A percentile compares a stretch with the other conserved stretches of the same genome.
phyloP scores from a whole-genome alignment of 257 asterid genomes.

The Ophiorrhiza pumila region DNA sequence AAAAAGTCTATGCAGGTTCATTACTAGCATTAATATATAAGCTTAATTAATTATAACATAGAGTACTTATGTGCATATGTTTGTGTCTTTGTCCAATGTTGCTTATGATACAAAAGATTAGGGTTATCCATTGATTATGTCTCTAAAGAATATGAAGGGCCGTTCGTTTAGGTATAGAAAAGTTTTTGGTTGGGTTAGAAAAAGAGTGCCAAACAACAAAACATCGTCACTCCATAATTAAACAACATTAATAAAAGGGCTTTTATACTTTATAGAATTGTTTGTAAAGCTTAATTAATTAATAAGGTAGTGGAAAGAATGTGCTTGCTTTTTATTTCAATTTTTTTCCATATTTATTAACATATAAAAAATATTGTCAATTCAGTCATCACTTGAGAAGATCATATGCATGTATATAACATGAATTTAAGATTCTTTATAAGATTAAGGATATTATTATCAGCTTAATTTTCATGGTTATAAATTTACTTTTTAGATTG shows the following conservation, averaged over 20 bases:
- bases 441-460: background rate
- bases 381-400: slow-evolving; percentile 20
- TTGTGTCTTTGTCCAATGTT: no score
- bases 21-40: no score
- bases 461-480: background rate
- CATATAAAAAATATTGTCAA: no score
- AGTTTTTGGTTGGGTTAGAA: slow-evolving; percentile 30
- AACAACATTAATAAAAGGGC: no score
- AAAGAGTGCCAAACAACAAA: slow-evolving; percentile 14
- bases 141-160: slow-evolving; percentile 40
- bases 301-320: slow-evolving; percentile 46
- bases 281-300: slow-evolving; percentile 12
- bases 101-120: no score
- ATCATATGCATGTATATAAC: slow-evolving; percentile 3
- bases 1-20: no score
- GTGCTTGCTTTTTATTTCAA: slow-evolving; percentile 30
- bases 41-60: no score
- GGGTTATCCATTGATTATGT: slow-evolving; percentile 26
- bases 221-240: no score
- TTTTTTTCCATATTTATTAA: no score
- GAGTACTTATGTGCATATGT: no score
- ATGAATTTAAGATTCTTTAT: background rate
- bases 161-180: slow-evolving; percentile 27
- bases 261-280: no score
- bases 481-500: background rate